Evolutionary conservation across 352 stramenopile species (phyloP).

Genomic region (Aphanomyces cochlioides): DNA sequence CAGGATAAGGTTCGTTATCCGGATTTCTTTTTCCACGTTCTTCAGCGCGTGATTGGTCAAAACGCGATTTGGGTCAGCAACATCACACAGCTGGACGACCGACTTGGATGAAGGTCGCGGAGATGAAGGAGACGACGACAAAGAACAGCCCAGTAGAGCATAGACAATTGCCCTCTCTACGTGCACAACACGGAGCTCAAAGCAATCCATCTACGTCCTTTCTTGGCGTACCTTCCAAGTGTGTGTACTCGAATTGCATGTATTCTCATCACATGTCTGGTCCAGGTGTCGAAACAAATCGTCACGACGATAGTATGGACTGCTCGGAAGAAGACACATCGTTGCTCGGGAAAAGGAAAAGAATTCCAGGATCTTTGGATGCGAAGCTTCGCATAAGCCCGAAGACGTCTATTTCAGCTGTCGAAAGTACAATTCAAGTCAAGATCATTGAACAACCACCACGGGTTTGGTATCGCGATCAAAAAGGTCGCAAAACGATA

Average conservation of each 20-base stretch:
- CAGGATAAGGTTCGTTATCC: neutral
- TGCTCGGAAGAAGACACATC: neutral
- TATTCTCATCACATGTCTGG: no score
- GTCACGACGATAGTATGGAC: neutral
- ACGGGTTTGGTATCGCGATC: constrained; percentile 16
- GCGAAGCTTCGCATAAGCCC: constrained; percentile 5
- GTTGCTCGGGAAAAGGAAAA: neutral
- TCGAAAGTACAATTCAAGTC: neutral
- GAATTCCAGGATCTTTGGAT: neutral
- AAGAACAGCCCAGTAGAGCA: no score
- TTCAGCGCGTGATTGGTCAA: neutral
- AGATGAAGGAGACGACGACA: neutral
- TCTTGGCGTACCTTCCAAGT: no score
- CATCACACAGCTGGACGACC: neutral
- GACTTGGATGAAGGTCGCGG: neutral
- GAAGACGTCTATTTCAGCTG: neutral
- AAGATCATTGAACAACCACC: constrained; percentile 5
- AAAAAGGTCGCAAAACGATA: neutral
- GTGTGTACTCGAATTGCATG: no score
- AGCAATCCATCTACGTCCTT: no score
- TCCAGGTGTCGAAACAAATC: neutral
- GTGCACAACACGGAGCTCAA: no score
- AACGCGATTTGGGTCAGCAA: neutral
- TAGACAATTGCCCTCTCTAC: no score
- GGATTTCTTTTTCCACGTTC: constrained; percentile 9